These are phyloP conservation scores for Debaryomyces maramus DNA, from an alignment of 805 yeast species.

Conservation along the genomic window DNA sequence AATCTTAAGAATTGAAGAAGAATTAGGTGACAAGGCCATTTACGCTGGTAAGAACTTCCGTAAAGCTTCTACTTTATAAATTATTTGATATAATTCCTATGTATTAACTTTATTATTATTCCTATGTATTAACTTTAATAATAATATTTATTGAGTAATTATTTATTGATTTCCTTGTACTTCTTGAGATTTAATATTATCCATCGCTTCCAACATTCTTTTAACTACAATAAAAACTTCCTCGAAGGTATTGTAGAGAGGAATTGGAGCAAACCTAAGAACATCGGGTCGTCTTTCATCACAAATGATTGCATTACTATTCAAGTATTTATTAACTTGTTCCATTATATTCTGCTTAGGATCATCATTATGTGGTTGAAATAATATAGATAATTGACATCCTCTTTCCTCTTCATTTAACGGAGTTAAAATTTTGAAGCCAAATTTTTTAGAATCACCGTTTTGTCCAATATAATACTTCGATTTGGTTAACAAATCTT, in stretches of 20 bases:
- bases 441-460: conserved; percentile 21
- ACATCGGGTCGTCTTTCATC: conserved; percentile 92
- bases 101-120: conserved; percentile 1
- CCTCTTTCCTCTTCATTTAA: conserved; percentile 58
- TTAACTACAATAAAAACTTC: conserved; percentile 55
- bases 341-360: conserved; percentile 58
- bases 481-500: conserved; percentile 46
- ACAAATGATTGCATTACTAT: conserved; percentile 64
- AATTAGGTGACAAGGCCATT: conserved; percentile 95
- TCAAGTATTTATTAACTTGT: conserved; percentile 49
- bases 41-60: conserved; percentile 95
- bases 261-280: conserved; percentile 84
- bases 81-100: conserved; percentile 4
- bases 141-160: neutral
- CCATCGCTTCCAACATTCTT: conserved; percentile 43
- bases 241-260: conserved; percentile 74
- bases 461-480: conserved; percentile 41
- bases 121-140: conserved; percentile 1
- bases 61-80: conserved; percentile 43
- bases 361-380: conserved; percentile 43
- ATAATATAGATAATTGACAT: conserved; percentile 76
- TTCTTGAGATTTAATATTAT: conserved; percentile 7
- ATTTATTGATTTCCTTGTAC: neutral
- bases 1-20: conserved; percentile 97
- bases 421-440: conserved; percentile 79